phyloP scores from a whole-genome alignment of 306 rosid species.

The Abrus precatorius region DNA sequence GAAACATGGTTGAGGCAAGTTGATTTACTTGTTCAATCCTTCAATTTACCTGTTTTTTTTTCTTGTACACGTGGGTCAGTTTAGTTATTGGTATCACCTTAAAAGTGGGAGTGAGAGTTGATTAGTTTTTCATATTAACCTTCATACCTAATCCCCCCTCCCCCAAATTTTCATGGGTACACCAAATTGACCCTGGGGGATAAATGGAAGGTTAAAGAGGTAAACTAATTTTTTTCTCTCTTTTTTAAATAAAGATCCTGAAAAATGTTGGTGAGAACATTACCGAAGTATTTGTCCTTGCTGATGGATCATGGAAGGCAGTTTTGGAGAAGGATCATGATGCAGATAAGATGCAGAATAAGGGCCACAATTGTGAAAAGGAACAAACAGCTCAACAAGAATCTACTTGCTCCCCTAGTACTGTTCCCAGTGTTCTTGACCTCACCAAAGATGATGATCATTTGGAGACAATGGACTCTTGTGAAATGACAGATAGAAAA shows the following conservation, averaged over 20 bases:
- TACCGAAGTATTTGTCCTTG: slow-evolving; percentile 70
- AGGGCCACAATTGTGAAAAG: slow-evolving; percentile 47
- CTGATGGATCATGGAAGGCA: slow-evolving; percentile 92
- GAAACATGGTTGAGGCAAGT: slow-evolving; percentile 89
- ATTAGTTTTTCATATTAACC: slow-evolving; percentile 29
- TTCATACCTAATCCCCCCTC: not conserved
- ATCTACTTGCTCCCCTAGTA: slow-evolving; percentile 39
- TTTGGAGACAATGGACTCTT: slow-evolving; percentile 55
- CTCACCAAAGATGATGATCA: slow-evolving; percentile 71
- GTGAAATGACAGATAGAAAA: slow-evolving; percentile 67
- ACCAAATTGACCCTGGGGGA: slow-evolving; percentile 32
- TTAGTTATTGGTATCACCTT: slow-evolving; percentile 36
- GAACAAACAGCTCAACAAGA: slow-evolving; percentile 62
- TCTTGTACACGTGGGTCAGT: slow-evolving; percentile 26
- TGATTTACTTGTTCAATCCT: slow-evolving; percentile 46
- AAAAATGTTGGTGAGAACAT: slow-evolving; percentile 77
- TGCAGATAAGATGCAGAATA: slow-evolving; percentile 51
- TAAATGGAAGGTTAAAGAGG: slow-evolving; percentile 9
- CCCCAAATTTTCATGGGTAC: not conserved
- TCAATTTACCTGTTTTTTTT: slow-evolving; percentile 41
- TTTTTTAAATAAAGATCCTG: slow-evolving; percentile 64
- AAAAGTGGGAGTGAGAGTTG: slow-evolving; percentile 35
- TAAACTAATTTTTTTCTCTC: slow-evolving; percentile 11
- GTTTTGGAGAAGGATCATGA: slow-evolving; percentile 60
- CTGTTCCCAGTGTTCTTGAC: slow-evolving; percentile 60